Evolutionary conservation across 78 protist species (phyloP).

Genomic region (Pigoraptor vietnamica): DNA sequence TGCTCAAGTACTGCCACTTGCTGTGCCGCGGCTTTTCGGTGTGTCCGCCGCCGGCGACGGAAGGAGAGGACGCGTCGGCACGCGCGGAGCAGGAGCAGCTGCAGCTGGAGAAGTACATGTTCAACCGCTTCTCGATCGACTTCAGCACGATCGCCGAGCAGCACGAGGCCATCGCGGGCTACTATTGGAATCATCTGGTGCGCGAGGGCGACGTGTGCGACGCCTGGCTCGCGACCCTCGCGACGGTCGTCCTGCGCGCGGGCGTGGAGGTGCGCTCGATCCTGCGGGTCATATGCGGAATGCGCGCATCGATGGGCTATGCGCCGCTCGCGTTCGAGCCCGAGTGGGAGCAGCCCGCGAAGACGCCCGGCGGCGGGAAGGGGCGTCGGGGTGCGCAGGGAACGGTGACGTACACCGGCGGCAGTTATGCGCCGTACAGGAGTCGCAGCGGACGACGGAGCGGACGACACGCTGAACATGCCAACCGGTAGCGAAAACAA

Average conservation of each 20-base stretch:
- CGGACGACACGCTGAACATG: too few species aligned
- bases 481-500: too few species aligned
- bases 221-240: background rate
- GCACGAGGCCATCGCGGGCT: slow-evolving; percentile 11
- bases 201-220: background rate
- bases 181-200: background rate
- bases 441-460: too few species aligned
- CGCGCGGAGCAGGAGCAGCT: background rate
- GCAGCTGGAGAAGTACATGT: slow-evolving; percentile 7
- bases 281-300: background rate
- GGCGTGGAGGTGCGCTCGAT: background rate
- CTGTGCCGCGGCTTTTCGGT: background rate
- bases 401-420: background rate
- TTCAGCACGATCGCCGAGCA: background rate
- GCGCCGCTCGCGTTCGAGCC: background rate
- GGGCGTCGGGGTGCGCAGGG: background rate
- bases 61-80: background rate
- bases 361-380: background rate
- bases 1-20: slow-evolving; percentile 11
- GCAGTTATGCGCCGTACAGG: too few species aligned
- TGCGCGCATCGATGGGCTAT: background rate
- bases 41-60: background rate
- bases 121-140: slow-evolving; percentile 5
- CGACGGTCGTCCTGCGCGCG: background rate
- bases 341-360: background rate